Base-by-base conservation (phyloP, 257 asterid genomes). In the Apocynum venetum region DNA sequence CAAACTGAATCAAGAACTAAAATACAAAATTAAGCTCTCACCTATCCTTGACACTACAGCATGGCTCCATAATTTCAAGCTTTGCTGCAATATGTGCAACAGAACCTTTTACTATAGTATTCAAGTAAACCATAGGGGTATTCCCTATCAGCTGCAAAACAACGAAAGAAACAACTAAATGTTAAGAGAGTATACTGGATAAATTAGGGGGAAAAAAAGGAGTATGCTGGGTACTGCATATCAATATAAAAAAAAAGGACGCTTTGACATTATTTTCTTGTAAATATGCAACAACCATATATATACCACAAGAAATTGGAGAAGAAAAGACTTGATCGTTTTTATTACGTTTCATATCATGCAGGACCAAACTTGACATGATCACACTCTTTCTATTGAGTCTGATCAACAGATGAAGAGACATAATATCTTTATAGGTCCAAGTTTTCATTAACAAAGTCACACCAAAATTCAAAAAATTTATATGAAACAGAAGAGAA, bases 21-120 rank as follows among this genome's bases (percentile, higher is more conserved):
- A 38, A 36, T 31, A 4, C 14, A 11, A 6, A 43, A 36, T 52
- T 49, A 63, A 73, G 15, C 47, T 73, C 72, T 49, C 81, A 92
- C 98, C 98, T 95, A 76, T 95, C 98, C 89, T 92, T 95, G 78
- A 92, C 98, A 74, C 98, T 95, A 89, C 98, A 90, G 73, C 98
- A 95, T 44, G 98, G 98, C 87, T 95, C 98, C 98, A 95, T 95
- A 72, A 89, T 90, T 84, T 95, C 98, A 73, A 95, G 98, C 85
- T 92, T 95, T 56, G 98, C 97, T 64, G 98, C 96, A 70, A 92
- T 86, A 82, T 92, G 91, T 46, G 98, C 98, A 71, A 88, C 96
- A 82, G 94, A 90, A 43, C 97, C 98, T 85, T 94, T 87, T 64
- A 86, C 93, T 17, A 92, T 79, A 10, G 64, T 92, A 78, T 92